A percentile compares a stretch with the other conserved stretches of the same genome.
phyloP scores from a whole-genome alignment of 805 yeast species.

The Hanseniaspora lachancei region DNA sequence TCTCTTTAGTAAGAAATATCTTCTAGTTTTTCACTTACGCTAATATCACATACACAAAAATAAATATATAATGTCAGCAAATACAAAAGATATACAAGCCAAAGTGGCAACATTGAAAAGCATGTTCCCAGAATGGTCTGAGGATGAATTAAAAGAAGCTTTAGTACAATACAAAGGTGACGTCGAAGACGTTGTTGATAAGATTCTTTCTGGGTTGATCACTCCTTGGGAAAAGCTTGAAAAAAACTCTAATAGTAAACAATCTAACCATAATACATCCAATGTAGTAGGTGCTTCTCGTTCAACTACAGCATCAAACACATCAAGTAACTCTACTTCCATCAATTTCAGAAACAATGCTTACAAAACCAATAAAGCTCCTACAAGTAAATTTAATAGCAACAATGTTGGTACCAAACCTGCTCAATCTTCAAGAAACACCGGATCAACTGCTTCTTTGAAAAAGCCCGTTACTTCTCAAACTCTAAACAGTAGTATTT shows the following conservation, averaged over 20 bases:
- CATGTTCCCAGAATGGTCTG: slow-evolving; percentile 89
- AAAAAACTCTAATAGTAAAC: slow-evolving; percentile 43
- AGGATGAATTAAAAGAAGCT: slow-evolving; percentile 65
- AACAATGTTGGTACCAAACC: slow-evolving; percentile 16
- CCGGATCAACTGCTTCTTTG: slow-evolving; percentile 17
- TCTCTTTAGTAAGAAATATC: background rate
- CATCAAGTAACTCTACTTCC: slow-evolving; percentile 18
- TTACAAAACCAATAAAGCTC: slow-evolving; percentile 16
- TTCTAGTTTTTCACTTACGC: background rate
- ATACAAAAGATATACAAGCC: slow-evolving; percentile 24
- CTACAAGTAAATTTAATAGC: slow-evolving; percentile 19
- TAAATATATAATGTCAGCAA: slow-evolving; percentile 13
- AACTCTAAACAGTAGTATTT: slow-evolving; percentile 20
- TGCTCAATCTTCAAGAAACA: slow-evolving; percentile 16
- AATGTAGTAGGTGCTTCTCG: slow-evolving; percentile 12
- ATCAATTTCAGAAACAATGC: slow-evolving; percentile 18
- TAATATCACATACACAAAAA: background rate
- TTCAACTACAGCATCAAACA: slow-evolving; percentile 12
- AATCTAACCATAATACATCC: slow-evolving; percentile 17
- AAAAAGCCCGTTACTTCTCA: slow-evolving; percentile 18
- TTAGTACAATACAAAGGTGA: slow-evolving; percentile 59
- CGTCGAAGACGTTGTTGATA: slow-evolving; percentile 67
- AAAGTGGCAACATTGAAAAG: slow-evolving; percentile 53
- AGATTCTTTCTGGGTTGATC: slow-evolving; percentile 81
- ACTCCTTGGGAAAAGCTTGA: slow-evolving; percentile 67